These are phyloP conservation scores for Chytriomyces sp. DNA, from an alignment of 192 early-diverging fungal species.

Conservation along the genomic window DNA sequence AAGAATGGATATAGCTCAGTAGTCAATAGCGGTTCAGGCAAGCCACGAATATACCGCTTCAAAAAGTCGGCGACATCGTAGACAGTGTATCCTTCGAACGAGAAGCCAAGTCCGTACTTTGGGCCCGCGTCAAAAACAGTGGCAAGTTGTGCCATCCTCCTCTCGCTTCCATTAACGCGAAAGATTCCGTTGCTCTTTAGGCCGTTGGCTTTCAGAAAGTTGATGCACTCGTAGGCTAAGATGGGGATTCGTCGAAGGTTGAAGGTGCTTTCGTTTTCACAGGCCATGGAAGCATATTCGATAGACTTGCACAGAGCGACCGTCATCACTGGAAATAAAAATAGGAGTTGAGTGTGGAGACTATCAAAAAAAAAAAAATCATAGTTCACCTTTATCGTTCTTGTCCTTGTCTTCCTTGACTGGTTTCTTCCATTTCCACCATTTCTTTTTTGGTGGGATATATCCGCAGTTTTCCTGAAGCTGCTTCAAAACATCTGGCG, in stretches of 20 bases:
- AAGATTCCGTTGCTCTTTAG: conserved; percentile 50
- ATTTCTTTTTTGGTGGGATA: conserved; percentile 39
- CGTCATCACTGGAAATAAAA: conserved; percentile 25
- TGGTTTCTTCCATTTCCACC: conserved; percentile 44
- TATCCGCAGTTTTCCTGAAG: conserved; percentile 30
- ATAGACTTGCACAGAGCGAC: conserved; percentile 35
- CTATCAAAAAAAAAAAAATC: conserved; percentile 2
- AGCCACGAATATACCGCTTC: conserved; percentile 51
- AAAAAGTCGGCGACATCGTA: conserved; percentile 60
- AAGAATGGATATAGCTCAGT: conserved; percentile 51
- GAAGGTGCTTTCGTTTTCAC: conserved; percentile 21
- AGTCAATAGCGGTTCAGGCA: conserved; percentile 59
- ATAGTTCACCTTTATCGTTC: not conserved
- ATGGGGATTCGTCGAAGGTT: conserved; percentile 46
- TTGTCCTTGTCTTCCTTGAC: conserved; percentile 3
- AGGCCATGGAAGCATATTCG: conserved; percentile 39
- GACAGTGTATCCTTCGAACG: conserved; percentile 53
- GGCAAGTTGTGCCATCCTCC: conserved; percentile 48
- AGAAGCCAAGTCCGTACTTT: conserved; percentile 47
- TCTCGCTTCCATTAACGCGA: conserved; percentile 56
- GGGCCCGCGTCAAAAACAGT: conserved; percentile 49
- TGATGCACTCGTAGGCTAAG: conserved; percentile 45
- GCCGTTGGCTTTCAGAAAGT: conserved; percentile 43
- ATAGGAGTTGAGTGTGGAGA: not conserved
- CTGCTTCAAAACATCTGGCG: conserved; percentile 40